Base-by-base conservation (phyloP, 805 yeast species). In the Debaryomyces castellii region DNA sequence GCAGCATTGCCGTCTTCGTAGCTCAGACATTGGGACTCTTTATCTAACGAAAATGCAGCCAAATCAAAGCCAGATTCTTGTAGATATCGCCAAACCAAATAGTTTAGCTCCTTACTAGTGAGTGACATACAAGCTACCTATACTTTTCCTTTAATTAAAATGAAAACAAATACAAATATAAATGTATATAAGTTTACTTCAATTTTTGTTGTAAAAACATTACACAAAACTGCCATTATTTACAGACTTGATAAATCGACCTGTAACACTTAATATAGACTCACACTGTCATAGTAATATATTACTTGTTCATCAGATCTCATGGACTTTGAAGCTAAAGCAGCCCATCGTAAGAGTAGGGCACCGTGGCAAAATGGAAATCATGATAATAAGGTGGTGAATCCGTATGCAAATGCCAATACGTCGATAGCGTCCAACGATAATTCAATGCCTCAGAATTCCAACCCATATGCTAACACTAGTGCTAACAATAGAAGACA, bases 21-120 rank as follows among this genome's bases (percentile, higher is more conserved):
- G 17, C 74, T 73, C 50, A 80, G 73, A 9, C 87, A 83, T 17
- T 76, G 68, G 0, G 92, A 72, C 53, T 87, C 91, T 52, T 87
- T 85, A 51, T 86, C 88, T 23, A 94, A 66, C 0, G 97, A 95
- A 57, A 77, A 81, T 0, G 96, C 90, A 1, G 94, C 74, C 17
- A 88, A 74, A 42, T 87, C 91, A 33, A 76, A 73, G 2, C 95
- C 95, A 5, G 84, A 73, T 62, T 94, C 98, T 59, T 89, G 96
- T 32, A 90, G 74, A 59, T 92, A 94, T 50, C 97, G 71, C 96
- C 97, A 94, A 44, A 92, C 80, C 54, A 94, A 76, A 61, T 92
- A 92, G 71, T 92, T 94, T 44, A 92, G 78, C 65, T 90, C 96
- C 46, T 78, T 82, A 46, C 94, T 85, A 4, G 94, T 80, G 40